Conservation (phyloP, 225 moss, liverwort and hornwort species). For the Climacium dendroides region DNA sequence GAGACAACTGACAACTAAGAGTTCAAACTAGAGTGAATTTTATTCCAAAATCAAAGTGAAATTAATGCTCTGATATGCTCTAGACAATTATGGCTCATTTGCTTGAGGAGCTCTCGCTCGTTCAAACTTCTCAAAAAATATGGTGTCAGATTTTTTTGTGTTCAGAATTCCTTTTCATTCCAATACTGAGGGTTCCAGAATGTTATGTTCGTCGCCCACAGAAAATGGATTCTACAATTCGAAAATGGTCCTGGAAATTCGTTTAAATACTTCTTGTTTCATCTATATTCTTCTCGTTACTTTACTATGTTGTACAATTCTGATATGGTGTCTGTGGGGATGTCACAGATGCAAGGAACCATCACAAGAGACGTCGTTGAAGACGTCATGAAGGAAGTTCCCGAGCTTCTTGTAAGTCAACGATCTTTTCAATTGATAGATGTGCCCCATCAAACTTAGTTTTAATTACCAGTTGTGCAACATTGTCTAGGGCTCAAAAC, state of each 20-base stretch:
- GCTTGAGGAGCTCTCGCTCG: neutral
- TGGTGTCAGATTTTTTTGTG: neutral
- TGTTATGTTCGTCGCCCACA: neutral
- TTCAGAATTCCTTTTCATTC: neutral
- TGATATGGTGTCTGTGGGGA: neutral
- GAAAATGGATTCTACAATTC: neutral
- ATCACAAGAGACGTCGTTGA: constrained; percentile 41
- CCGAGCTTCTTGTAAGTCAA: constrained; percentile 35
- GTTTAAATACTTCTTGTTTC: neutral
- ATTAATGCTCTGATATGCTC: neutral
- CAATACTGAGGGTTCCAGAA: neutral
- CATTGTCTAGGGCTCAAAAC: neutral
- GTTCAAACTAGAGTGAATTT: neutral
- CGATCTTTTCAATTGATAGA: neutral
- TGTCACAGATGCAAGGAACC: constrained; percentile 34
- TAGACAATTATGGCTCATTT: neutral
- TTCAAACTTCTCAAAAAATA: too few species aligned
- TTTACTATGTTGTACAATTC: neutral
- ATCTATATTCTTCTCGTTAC: neutral
- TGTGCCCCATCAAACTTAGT: neutral
- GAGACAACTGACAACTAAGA: neutral
- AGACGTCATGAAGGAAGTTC: constrained; percentile 40
- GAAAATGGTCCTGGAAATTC: neutral
- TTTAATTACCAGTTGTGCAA: neutral
- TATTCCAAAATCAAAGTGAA: neutral